Evolutionary conservation across 768 basidiomycete genomes (phyloP).

Genomic region (Gloeostereum incarnatum): DNA sequence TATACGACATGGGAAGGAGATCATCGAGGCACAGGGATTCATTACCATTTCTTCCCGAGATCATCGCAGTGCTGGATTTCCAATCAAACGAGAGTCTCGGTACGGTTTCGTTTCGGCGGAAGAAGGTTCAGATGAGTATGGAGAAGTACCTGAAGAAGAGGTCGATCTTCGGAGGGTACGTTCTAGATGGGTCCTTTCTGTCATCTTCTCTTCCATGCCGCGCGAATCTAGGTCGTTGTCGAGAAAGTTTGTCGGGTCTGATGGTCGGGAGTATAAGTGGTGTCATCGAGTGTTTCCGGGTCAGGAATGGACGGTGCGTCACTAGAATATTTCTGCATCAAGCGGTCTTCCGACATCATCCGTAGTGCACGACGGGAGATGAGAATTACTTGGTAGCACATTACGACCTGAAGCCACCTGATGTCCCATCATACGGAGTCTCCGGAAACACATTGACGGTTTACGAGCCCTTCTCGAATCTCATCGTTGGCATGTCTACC

Average conservation of each 20-base stretch:
- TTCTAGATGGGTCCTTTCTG: slow-evolving; percentile 6
- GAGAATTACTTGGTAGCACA: slow-evolving; percentile 54
- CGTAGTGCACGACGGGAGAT: slow-evolving; percentile 42
- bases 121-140: slow-evolving; percentile 35
- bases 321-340: slow-evolving; percentile 5
- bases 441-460: slow-evolving; percentile 59
- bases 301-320: slow-evolving; percentile 71
- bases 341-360: background rate
- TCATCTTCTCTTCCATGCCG: background rate
- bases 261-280: slow-evolving; percentile 69
- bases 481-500: slow-evolving; percentile 41
- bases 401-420: slow-evolving; percentile 49
- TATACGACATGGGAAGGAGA: slow-evolving; percentile 60
- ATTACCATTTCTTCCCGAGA: slow-evolving; percentile 40
- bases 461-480: slow-evolving; percentile 40
- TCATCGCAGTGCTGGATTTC: slow-evolving; percentile 54
- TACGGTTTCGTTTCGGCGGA: slow-evolving; percentile 32
- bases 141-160: slow-evolving; percentile 54
- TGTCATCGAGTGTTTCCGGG: slow-evolving; percentile 39
- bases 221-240: slow-evolving; percentile 44
- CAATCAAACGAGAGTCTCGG: slow-evolving; percentile 48
- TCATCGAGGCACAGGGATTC: slow-evolving; percentile 51
- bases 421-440: slow-evolving; percentile 45
- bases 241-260: slow-evolving; percentile 58
- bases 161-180: slow-evolving; percentile 59